phyloP scores from a whole-genome alignment of 1,284 basidiomycete genomes.

The Ceratobasidium sp. region DNA sequence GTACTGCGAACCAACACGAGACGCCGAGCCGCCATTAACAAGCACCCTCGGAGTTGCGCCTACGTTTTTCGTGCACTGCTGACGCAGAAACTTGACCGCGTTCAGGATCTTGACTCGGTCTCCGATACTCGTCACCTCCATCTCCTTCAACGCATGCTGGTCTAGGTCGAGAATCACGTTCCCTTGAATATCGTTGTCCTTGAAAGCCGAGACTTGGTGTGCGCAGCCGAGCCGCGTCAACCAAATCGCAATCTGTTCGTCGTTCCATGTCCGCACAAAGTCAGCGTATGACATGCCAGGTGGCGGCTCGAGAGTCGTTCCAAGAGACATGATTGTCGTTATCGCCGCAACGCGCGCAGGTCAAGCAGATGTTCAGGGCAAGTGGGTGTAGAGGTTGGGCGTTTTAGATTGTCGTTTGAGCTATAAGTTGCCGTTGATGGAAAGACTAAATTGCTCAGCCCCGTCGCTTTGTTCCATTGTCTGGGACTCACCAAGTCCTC shows the following conservation, averaged over 20 bases:
- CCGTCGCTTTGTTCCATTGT: no score
- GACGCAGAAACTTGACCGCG: conserved; percentile 81
- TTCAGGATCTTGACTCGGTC: conserved; percentile 87
- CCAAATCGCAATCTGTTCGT: conserved; percentile 76
- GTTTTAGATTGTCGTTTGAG: neutral
- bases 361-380: neutral
- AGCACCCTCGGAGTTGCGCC: conserved; percentile 28
- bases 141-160: conserved; percentile 84
- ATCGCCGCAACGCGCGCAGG: neutral
- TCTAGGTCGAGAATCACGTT: conserved; percentile 90
- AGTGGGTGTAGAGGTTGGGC: neutral
- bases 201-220: conserved; percentile 75
- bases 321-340: conserved; percentile 9
- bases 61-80: conserved; percentile 55
- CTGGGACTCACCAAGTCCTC: no score
- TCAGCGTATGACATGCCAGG: conserved; percentile 66
- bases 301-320: conserved; percentile 61
- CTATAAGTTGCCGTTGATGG: neutral
- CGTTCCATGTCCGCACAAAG: conserved; percentile 74
- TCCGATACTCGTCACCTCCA: conserved; percentile 87
- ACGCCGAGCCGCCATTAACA: conserved; percentile 28
- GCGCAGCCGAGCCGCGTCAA: conserved; percentile 76
- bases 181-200: conserved; percentile 86
- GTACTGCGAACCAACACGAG: conserved; percentile 10
- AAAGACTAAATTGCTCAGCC: neutral